Evolutionary conservation across 208 protist species (phyloP).

Genomic region (Trypanosoma platydactyli): DNA sequence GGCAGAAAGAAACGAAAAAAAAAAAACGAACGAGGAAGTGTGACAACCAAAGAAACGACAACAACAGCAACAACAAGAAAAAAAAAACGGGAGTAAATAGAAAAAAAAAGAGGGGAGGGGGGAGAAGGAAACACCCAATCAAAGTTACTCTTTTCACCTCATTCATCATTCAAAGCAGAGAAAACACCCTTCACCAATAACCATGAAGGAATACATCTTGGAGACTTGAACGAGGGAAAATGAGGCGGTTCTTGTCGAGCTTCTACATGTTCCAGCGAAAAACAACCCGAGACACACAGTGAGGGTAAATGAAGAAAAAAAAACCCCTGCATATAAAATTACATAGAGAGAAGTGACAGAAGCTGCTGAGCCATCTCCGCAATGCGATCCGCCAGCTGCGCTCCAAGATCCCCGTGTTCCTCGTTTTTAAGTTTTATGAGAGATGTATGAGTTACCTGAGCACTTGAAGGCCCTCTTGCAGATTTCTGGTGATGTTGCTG

Average conservation of each 20-base stretch:
- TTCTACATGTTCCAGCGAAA: neutral
- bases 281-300: neutral
- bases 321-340: neutral
- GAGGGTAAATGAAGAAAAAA: constrained; percentile 1
- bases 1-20: neutral
- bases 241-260: neutral
- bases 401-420: neutral
- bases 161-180: neutral
- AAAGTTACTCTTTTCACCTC: neutral
- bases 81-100: neutral
- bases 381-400: constrained; percentile 10
- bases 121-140: neutral
- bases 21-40: too few relatives aligned
- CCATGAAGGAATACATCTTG: too few relatives aligned
- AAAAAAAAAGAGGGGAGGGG: neutral
- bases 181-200: too few relatives aligned
- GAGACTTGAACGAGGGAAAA: too few relatives aligned
- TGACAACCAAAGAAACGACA: too few relatives aligned
- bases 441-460: constrained; percentile 1
- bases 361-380: constrained; percentile 2
- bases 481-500: neutral
- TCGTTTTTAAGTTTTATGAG: neutral
- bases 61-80: neutral
- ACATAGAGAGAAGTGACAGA: constrained; percentile 12
- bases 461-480: constrained; percentile 4